Conservation (phyloP, 2,329 filamentous ascomycete species). For the Talaromyces islandicus region DNA sequence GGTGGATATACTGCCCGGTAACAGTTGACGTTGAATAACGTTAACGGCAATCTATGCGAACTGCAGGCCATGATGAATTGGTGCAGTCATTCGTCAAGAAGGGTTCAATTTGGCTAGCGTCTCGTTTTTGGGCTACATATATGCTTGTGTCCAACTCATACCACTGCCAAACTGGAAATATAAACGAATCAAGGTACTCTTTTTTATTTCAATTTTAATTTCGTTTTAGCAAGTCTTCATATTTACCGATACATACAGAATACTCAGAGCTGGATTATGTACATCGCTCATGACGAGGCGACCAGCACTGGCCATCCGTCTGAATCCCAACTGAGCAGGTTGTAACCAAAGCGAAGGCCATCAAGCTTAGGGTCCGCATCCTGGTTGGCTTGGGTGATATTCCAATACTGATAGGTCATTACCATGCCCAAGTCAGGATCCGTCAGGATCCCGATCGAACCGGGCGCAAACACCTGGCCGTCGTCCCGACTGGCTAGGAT, state of each 20-base stretch:
- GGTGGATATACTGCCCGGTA: constrained; percentile 36
- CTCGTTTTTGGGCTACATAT: not conserved
- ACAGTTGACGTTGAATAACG: not conserved
- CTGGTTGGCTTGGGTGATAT: not conserved
- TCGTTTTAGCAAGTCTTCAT: not conserved
- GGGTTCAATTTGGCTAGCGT: not conserved
- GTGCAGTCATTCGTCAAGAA: not conserved
- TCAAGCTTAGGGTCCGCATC: not conserved
- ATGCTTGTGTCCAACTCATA: not conserved
- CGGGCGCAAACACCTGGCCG: not conserved
- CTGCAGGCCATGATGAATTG: too few relatives aligned
- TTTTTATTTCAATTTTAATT: not conserved
- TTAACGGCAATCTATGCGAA: not conserved
- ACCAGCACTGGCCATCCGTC: not conserved
- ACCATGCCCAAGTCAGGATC: not conserved
- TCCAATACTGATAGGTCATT: not conserved
- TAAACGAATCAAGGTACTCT: not conserved
- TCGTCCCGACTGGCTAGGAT: not conserved
- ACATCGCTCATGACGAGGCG: not conserved
- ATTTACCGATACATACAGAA: not conserved
- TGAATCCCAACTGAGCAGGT: not conserved
- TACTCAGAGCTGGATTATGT: not conserved
- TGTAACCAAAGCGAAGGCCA: not conserved
- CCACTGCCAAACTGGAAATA: not conserved
- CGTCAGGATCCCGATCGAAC: not conserved